phyloP scores from a whole-genome alignment of 306 rosid genomes.

The Dalbergia cultrata region DNA sequence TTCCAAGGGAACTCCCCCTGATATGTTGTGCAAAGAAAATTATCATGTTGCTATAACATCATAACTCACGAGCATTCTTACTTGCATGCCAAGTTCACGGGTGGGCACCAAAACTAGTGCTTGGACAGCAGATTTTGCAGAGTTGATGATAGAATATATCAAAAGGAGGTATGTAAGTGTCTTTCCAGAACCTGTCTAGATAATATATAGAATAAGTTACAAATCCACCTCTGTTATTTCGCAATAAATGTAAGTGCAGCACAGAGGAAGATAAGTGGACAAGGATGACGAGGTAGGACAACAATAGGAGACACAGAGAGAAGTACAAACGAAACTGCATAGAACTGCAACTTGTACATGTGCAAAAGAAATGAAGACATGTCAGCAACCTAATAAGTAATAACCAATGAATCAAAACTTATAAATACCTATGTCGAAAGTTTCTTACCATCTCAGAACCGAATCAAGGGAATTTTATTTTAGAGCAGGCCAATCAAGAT shows the following conservation, averaged over 20 bases:
- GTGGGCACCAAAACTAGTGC: constrained; percentile 92
- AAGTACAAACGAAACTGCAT: background rate
- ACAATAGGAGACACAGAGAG: background rate
- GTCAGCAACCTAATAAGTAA: background rate
- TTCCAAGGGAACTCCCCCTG: constrained; percentile 34
- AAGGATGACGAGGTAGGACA: constrained; percentile 10
- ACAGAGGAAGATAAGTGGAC: background rate
- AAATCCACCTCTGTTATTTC: constrained; percentile 17
- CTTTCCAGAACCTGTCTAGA: constrained; percentile 99
- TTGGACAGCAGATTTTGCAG: constrained; percentile 73
- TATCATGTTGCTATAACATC: constrained; percentile 9
- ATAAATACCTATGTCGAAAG: background rate
- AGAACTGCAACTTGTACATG: background rate
- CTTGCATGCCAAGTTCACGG: constrained; percentile 97
- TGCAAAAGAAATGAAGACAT: background rate
- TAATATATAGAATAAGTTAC: constrained; percentile 46
- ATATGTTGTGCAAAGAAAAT: constrained; percentile 32
- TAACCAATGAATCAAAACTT: background rate
- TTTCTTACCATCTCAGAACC: background rate
- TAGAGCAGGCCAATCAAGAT: constrained; percentile 7
- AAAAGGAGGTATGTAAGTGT: constrained; percentile 87
- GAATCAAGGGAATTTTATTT: constrained; percentile 6
- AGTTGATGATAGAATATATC: constrained; percentile 67
- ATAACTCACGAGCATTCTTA: constrained; percentile 52
- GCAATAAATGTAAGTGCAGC: background rate